Conservation (phyloP, 169 alveolate species). For the Babesia divergens region DNA sequence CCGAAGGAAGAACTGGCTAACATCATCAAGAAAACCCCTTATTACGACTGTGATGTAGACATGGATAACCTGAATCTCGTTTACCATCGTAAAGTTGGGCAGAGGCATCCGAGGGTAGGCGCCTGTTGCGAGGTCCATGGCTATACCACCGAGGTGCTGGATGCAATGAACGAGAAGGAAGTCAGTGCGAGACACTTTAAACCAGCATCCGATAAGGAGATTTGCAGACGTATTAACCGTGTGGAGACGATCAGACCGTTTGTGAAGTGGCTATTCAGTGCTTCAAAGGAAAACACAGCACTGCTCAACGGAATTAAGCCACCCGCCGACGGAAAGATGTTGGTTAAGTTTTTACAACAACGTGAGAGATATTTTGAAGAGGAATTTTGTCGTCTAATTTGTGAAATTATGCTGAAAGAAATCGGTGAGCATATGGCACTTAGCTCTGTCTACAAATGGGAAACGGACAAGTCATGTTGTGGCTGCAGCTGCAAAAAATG, state of each 20-base stretch:
- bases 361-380: slow-evolving; percentile 62
- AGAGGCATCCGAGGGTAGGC: slow-evolving; percentile 49
- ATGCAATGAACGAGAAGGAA: slow-evolving; percentile 29
- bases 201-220: slow-evolving; percentile 36
- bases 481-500: slow-evolving; percentile 55
- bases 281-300: slow-evolving; percentile 62
- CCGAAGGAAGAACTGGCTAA: slow-evolving; percentile 6
- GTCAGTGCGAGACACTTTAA: background rate
- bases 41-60: background rate
- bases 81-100: slow-evolving; percentile 45
- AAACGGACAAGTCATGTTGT: slow-evolving; percentile 37
- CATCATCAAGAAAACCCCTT: background rate
- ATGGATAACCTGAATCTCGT: background rate
- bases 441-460: slow-evolving; percentile 43
- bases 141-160: slow-evolving; percentile 12
- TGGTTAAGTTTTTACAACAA: slow-evolving; percentile 53
- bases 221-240: slow-evolving; percentile 55
- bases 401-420: slow-evolving; percentile 57
- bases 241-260: slow-evolving; percentile 49
- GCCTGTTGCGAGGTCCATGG: slow-evolving; percentile 59
- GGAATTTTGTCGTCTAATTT: slow-evolving; percentile 54
- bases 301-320: slow-evolving; percentile 43
- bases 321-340: slow-evolving; percentile 43
- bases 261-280: slow-evolving; percentile 51
- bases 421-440: slow-evolving; percentile 56